Base-by-base conservation (phyloP, 164 flowering plant genomes). In the Buxus sempervirens region DNA sequence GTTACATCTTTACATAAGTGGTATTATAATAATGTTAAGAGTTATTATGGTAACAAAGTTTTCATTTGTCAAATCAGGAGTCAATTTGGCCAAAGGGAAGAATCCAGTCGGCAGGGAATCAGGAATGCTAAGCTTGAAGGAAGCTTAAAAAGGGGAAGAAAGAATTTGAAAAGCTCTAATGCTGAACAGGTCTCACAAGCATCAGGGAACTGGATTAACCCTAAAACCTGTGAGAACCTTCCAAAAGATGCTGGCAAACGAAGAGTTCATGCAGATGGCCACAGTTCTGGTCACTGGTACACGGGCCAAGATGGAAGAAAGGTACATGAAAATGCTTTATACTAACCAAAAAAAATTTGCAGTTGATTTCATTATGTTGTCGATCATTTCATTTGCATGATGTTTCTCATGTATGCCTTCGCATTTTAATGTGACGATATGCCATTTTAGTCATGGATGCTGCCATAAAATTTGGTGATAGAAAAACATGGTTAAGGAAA, bases 241-340 rank as follows among this genome's bases (percentile, higher is more conserved):
- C 88, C 90, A 45, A 87, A 72, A 65, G 83, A 86, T 82, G 94
- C 90, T 75, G 85, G 95, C 12, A 84, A 78, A 78, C 82, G 90
- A 66, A 79, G 89, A 75, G 85, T 88, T 60, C 82, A 73, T 65
- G 92, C 91, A n/a, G 73, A 62, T 54, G 79, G 82, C 21, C 70
- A 65, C 64, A 71, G 88, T 66, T 60, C 78, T 38, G 96, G 98
- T 56, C 86, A 79, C 60, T 94, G 97, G 97, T 82, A 70, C 73
- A 88, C 94, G 18, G 80, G 70, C 60, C 60, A 78, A 59, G 88
- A 81, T 60, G 97, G 94, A 62, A 84, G 72, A 73, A 89, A 79
- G 90, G 97, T 90, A 81, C 68, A 71, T 62, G 19, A 24, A 42
- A 64, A 48, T 28, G 22, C 19, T 49, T 0, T 49, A 18, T 16